Evolutionary conservation across 2,329 filamentous ascomycete genomes (phyloP).

Genomic region (Ceratocystis destructans): DNA sequence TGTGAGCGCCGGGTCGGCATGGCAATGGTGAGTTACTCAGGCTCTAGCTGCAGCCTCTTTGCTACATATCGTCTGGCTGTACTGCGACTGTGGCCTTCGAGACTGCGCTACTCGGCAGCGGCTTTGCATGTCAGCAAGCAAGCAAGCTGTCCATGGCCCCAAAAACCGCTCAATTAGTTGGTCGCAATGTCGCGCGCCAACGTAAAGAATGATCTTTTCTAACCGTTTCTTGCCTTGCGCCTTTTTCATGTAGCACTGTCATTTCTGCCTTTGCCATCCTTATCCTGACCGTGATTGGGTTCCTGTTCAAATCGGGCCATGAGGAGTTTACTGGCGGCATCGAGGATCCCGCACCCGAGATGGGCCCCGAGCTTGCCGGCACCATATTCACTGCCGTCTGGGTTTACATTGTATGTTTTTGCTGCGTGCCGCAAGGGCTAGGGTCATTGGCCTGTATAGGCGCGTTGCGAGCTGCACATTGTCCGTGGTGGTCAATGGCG

Average conservation of each 20-base stretch:
- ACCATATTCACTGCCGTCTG: slow-evolving; percentile 80
- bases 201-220: neutral
- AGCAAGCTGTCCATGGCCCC: too few species aligned
- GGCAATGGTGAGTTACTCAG: slow-evolving; percentile 64
- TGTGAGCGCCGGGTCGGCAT: slow-evolving; percentile 81
- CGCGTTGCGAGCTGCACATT: neutral
- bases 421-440: neutral
- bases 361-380: slow-evolving; percentile 64
- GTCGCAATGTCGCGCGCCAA: neutral
- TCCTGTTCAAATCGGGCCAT: slow-evolving; percentile 66
- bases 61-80: neutral
- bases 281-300: slow-evolving; percentile 49
- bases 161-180: neutral
- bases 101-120: neutral
- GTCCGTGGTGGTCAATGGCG: neutral
- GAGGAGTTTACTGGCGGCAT: slow-evolving; percentile 70
- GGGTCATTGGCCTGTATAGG: neutral
- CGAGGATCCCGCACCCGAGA: slow-evolving; percentile 52
- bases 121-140: neutral
- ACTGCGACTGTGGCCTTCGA: neutral
- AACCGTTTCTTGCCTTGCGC: neutral
- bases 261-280: slow-evolving; percentile 52
- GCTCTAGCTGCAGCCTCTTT: neutral
- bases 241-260: slow-evolving; percentile 49
- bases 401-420: slow-evolving; percentile 65